Percentiles rank a stretch among this genome's conserved stretches.
Conservation (phyloP, 192 early-diverging fungal genomes). For the Funneliformis geosporum region DNA sequence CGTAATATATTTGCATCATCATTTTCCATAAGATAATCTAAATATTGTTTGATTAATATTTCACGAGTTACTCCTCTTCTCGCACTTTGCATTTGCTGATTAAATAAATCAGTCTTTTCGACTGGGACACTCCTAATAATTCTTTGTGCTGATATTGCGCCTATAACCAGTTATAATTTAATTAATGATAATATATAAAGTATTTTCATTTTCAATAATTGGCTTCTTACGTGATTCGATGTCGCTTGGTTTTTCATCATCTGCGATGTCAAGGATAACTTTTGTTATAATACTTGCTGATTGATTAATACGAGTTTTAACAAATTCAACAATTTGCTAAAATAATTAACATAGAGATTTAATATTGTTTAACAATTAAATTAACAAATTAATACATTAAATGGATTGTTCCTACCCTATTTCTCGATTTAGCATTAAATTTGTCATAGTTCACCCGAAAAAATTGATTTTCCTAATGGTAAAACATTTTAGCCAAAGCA, state of each 20-base stretch:
- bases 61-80: conserved; percentile 30
- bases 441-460: conserved; percentile 27
- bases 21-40: conserved; percentile 59
- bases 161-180: background rate
- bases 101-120: conserved; percentile 36
- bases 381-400: background rate
- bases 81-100: conserved; percentile 30
- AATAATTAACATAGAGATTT: background rate
- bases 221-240: conserved; percentile 40
- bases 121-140: conserved; percentile 3
- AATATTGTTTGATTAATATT: conserved; percentile 57
- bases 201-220: too few species aligned
- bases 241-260: conserved; percentile 49
- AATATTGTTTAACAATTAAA: background rate
- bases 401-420: background rate
- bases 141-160: conserved; percentile 9
- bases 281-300: conserved; percentile 63
- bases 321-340: conserved; percentile 60
- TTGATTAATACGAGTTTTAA: conserved; percentile 60
- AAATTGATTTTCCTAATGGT: conserved; percentile 20
- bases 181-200: too few species aligned
- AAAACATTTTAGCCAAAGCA: background rate
- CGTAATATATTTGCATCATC: conserved; percentile 51
- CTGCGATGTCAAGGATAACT: conserved; percentile 56
- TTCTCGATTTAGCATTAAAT: conserved; percentile 24